Evolutionary conservation across 1,139 yeast genomes (phyloP).

Genomic region (Torulaspora globosa): DNA sequence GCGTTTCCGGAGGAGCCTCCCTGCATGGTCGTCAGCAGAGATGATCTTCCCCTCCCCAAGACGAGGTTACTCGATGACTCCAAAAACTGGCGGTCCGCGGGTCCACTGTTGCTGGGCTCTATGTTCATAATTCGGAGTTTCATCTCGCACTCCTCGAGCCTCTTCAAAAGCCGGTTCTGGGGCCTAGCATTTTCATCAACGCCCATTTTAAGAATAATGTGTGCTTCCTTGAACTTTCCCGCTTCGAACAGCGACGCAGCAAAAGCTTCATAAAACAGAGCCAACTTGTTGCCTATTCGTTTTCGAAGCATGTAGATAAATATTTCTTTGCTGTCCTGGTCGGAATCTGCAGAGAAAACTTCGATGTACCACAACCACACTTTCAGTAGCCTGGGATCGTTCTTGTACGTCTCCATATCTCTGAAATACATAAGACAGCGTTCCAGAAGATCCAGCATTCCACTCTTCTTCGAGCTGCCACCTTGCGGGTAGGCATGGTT

Average conservation of each 20-base stretch:
- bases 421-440: conserved; percentile 67
- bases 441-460: conserved; percentile 63
- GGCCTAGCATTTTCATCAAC: conserved; percentile 64
- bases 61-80: conserved; percentile 8
- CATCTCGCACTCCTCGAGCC: conserved; percentile 50
- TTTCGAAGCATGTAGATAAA: conserved; percentile 70
- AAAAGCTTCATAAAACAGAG: conserved; percentile 77
- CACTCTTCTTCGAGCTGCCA: conserved; percentile 63
- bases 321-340: conserved; percentile 44
- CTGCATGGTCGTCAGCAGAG: conserved; percentile 31
- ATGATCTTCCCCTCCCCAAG: conserved; percentile 37
- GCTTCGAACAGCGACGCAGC: conserved; percentile 58
- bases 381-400: conserved; percentile 74
- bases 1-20: conserved; percentile 8
- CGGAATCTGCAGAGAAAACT: conserved; percentile 19
- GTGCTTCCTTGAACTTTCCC: conserved; percentile 54
- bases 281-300: conserved; percentile 63
- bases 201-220: conserved; percentile 60
- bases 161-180: conserved; percentile 46
- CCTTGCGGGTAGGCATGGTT: conserved; percentile 67
- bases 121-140: conserved; percentile 20
- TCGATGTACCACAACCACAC: conserved; percentile 58
- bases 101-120: conserved; percentile 4
- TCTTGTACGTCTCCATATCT: conserved; percentile 62
- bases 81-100: conserved; percentile 4